Base-by-base conservation (phyloP, 2,329 filamentous ascomycete species). In the Neobulgaria alba region DNA sequence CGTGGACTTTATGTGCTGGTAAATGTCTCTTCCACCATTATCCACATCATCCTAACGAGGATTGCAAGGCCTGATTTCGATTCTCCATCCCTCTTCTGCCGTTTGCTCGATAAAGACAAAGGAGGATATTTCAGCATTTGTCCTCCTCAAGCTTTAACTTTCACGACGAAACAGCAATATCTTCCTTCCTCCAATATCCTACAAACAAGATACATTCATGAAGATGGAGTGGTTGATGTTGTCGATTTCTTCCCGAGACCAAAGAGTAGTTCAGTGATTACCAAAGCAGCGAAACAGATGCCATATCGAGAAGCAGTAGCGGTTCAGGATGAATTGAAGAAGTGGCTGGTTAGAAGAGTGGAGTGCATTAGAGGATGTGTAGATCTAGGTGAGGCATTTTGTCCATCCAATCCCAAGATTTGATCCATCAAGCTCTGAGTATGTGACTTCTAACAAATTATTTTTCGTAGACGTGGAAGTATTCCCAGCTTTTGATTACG, bases 21-120 rank as follows among this genome's bases (percentile, higher is more conserved):
- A 55, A 61, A 69, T 49, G 36, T 35, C 16, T 12, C 8, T 20
- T 8, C 16, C 19, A 33, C 31, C 17, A 14, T 12, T 40, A 33
- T 23, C 41, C n/a, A 43, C 23, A 10, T 29, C 3, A 32, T 15
- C 18, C 4, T 12, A 26, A 26, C 29, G n/a, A n/a, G n/a, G n/a
- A n/a, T n/a, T n/a, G n/a, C n/a, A n/a, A 82, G 76, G 83, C 83
- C 82, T 3, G 77, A 85, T 50, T 88, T 88, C 57, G 83, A 88
- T 60, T 86, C 82, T 4, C 82, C 83, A 0, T 80, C 79, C 0
- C 63, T 88, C 36, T 88, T 88, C 58, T 85, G 81, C 55, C 75
- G 82, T 30, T 68, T 88, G 12, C 63, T 88, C 2, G 83, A 88
- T 61, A 81, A 83, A 55, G 66, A 82, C 51, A 85, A 82, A 56